Percentiles rank a stretch among this genome's conserved stretches.
Evolutionary conservation across 2,329 filamentous ascomycete species (phyloP).

Genomic region (Fonsecaea pedrosoi): DNA sequence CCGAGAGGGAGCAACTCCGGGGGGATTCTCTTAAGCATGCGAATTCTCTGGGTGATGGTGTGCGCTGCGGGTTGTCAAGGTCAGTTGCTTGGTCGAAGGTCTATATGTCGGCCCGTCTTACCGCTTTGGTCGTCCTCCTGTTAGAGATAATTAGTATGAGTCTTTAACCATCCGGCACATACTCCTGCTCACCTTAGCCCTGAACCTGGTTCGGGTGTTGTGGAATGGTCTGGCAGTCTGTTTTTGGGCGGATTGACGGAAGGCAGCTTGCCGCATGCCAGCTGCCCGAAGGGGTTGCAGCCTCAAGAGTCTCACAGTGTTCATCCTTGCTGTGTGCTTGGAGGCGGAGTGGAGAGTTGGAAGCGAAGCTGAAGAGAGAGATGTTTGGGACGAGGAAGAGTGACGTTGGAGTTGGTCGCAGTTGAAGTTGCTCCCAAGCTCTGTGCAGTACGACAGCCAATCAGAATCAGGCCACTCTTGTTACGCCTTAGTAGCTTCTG

Average conservation of each 20-base stretch:
- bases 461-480: slow-evolving; percentile 20
- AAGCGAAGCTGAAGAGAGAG: slow-evolving; percentile 4
- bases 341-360: slow-evolving; percentile 37
- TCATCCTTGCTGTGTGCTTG: slow-evolving; percentile 34
- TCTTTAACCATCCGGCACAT: background rate
- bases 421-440: slow-evolving; percentile 22
- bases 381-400: slow-evolving; percentile 13
- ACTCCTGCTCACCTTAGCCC: slow-evolving; percentile 36
- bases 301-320: slow-evolving; percentile 36
- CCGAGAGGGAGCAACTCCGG: slow-evolving; percentile 93
- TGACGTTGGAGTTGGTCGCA: slow-evolving; percentile 28
- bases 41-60: slow-evolving; percentile 93
- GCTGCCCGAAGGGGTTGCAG: slow-evolving; percentile 39
- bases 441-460: slow-evolving; percentile 21
- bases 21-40: slow-evolving; percentile 86
- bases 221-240: slow-evolving; percentile 37
- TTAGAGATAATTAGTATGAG: slow-evolving; percentile 28
- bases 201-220: slow-evolving; percentile 34
- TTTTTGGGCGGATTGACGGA: slow-evolving; percentile 37
- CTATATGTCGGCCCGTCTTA: slow-evolving; percentile 47
- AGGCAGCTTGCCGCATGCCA: slow-evolving; percentile 35
- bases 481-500: slow-evolving; percentile 23
- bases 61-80: slow-evolving; percentile 68
- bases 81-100: slow-evolving; percentile 23
- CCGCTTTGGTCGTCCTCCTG: slow-evolving; percentile 71